phyloP scores from a whole-genome alignment of 1,284 basidiomycete genomes.

The Rhodotorula sp. region DNA sequence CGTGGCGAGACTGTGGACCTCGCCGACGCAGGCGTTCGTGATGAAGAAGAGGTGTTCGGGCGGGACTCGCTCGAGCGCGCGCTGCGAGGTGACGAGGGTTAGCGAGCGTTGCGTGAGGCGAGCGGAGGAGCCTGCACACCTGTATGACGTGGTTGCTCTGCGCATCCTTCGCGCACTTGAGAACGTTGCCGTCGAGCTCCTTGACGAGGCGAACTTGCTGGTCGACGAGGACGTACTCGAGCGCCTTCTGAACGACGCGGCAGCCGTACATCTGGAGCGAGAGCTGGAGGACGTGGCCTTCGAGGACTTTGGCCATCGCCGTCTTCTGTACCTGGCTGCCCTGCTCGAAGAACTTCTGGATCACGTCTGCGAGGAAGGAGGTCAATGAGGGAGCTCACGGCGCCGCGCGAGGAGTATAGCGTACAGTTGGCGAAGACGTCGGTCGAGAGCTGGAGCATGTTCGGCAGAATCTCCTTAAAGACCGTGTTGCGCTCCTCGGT shows the following conservation, averaged over 20 bases:
- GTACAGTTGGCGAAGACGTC: slow-evolving; percentile 98
- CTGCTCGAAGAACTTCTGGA: slow-evolving; percentile 93
- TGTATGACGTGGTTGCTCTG: slow-evolving; percentile 90
- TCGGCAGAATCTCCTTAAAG: slow-evolving; percentile 89
- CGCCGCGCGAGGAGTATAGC: slow-evolving; percentile 43
- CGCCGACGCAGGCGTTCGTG: slow-evolving; percentile 67
- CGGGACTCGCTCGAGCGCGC: slow-evolving; percentile 75
- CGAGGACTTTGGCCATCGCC: slow-evolving; percentile 69
- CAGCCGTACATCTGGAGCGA: slow-evolving; percentile 96
- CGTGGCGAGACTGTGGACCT: slow-evolving; percentile 78
- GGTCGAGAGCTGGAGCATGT: slow-evolving; percentile 74
- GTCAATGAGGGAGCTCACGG: background rate
- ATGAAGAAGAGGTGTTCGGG: slow-evolving; percentile 75
- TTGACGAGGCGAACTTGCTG: slow-evolving; percentile 72
- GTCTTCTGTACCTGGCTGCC: slow-evolving; percentile 71
- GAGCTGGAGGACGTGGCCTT: slow-evolving; percentile 72
- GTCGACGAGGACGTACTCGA: slow-evolving; percentile 74
- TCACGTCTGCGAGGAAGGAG: slow-evolving; percentile 59
- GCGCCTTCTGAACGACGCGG: slow-evolving; percentile 59
- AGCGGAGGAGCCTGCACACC: slow-evolving; percentile 41
- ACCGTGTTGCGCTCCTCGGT: slow-evolving; percentile 52
- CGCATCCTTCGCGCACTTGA: slow-evolving; percentile 85
- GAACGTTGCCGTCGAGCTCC: slow-evolving; percentile 76
- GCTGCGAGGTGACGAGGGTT: slow-evolving; percentile 56
- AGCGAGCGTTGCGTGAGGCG: slow-evolving; percentile 26